Evolutionary conservation across 129 eudicot species (phyloP), one percentile per base, ranked within the genome.

Genomic region (Flaveria bidentis): DNA sequence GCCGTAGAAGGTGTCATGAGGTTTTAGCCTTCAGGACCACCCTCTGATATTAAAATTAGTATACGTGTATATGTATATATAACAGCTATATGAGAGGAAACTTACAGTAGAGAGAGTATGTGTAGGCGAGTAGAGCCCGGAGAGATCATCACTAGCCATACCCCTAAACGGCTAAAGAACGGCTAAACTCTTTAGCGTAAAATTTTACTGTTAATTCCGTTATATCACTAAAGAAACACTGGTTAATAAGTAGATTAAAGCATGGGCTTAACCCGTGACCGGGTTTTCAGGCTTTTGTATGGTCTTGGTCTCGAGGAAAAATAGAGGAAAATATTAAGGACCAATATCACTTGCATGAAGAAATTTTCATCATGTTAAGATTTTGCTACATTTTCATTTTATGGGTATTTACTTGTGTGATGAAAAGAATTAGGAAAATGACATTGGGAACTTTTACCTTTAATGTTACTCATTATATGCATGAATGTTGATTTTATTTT

Each of bases 401-500:
- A 10, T 39, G 42, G 50, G 42, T 42, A 6, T 44, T 16, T 36
- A 17, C 44, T 15, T 64, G 44, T 69, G 2, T 69, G 44, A 62
- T 5, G 11, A 28, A 30, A 45, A 45, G 11, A 8, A 2, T 8
- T 11, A 58, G 18, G 26, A 18, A 7, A 55, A 55, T 7, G 28
- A 55, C 28, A 18, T 18, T 8, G 25, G 6, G 39, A 60, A 7
- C 25, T 20, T 20, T 15, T 22, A 47, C 18, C 22, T 25, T 51
- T 72, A 6, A 51, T 55, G 2, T 39, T 9, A 72, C 42, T 61
- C 46, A 30, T 71, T 63, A 52, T 63, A 47, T 72, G n/a, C 68
- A 52, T 64, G 11, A 39, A 51, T 17, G 23, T 22, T 41, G 15
- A 58, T n/a, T 50, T 36, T 6, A 25, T 63, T 44, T 46, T 46